A percentile compares a stretch with the other conserved stretches of the same genome.
These are phyloP conservation scores for Blastocystis sp. DNA, from an alignment of 352 stramenopile species.

Conservation along the genomic window DNA sequence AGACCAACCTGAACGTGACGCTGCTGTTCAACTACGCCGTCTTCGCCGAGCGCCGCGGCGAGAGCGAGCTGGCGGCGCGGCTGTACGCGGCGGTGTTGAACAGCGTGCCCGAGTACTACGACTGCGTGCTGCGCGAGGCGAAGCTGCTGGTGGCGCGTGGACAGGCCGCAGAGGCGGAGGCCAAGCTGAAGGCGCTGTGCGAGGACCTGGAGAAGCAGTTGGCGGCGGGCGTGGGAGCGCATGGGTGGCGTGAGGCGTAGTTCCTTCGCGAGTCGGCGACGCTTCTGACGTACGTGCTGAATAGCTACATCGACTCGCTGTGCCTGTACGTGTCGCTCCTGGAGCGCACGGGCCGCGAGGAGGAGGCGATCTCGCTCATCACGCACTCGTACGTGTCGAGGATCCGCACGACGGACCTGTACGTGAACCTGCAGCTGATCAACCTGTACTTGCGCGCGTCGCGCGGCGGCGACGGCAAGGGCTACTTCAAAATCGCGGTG, in stretches of 20 bases:
- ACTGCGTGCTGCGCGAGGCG: constrained; percentile 29
- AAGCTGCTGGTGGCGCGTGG: constrained; percentile 6
- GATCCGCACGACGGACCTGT: constrained; percentile 9
- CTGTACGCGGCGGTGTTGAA: neutral
- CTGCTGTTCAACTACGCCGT: constrained; percentile 61
- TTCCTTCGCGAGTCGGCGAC: constrained; percentile 53
- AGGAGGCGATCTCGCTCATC: constrained; percentile 43
- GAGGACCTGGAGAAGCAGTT: constrained; percentile 35
- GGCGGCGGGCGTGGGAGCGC: neutral
- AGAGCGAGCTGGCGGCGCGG: neutral
- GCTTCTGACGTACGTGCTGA: constrained; percentile 38
- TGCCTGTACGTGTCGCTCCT: constrained; percentile 20
- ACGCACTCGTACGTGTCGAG: constrained; percentile 16
- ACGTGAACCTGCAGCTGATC: constrained; percentile 34
- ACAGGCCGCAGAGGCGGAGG: neutral
- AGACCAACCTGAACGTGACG: constrained; percentile 26
- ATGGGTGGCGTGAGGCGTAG: neutral
- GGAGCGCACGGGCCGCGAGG: neutral
- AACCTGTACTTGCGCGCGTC: constrained; percentile 32
- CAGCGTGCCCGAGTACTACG: constrained; percentile 49
- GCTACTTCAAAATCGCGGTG: neutral
- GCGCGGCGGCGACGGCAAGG: neutral
- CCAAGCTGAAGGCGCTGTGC: neutral
- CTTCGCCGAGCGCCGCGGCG: constrained; percentile 10
- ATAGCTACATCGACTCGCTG: constrained; percentile 25